Base-by-base conservation (phyloP, 352 stramenopile genomes). In the Phytophthora cactorum region DNA sequence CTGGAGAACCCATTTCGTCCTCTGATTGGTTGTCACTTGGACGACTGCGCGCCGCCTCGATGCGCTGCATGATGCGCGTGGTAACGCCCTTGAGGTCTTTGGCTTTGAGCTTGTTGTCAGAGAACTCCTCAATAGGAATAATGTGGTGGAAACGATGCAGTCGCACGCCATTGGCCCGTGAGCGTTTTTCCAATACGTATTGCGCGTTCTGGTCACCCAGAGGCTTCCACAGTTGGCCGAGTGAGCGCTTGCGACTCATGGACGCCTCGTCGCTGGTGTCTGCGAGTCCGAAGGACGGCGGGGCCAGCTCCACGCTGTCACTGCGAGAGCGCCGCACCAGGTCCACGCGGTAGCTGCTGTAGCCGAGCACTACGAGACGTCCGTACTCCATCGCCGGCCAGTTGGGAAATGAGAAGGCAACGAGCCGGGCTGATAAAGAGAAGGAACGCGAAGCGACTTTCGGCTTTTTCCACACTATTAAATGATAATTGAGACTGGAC, bases 271-370 rank as follows among this genome's bases (percentile, higher is more conserved):
- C 55, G 11, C 36, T 27, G 4, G 49, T 55, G 47, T 75, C 72
- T n/a, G 64, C 54, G n/a, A 79, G 74, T 0, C 77, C 79, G 41
- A 85, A 85, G 1, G 77, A 82, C 25, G 59, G 59, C 28, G 62
- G 65, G 5, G 63, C 43, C 4, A 39, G 22, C 25, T 74, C 63
- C 6, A 46, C 4, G n/a, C 55, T 59, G 3, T 59, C 63, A 25
- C 59, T 81, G 27, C 66, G 68, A 12, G 67, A 58, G 17, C 61
- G 75, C 2, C 39, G 69, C 36, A 77, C 75, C 59, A 77, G 76
- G 46, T 81, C 84, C 32, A 92, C 81, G 57, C 81, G 82, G 75
- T 94, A 94, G 82, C 82, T 91, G 75, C 84, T 94, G 70, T 94
- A 94, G 63, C 86, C 86, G 14, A 94, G 72, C 70, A 94, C 86